Base-by-base conservation (phyloP, 2,329 filamentous ascomycete genomes). In the Epichloe brachyelytri region DNA sequence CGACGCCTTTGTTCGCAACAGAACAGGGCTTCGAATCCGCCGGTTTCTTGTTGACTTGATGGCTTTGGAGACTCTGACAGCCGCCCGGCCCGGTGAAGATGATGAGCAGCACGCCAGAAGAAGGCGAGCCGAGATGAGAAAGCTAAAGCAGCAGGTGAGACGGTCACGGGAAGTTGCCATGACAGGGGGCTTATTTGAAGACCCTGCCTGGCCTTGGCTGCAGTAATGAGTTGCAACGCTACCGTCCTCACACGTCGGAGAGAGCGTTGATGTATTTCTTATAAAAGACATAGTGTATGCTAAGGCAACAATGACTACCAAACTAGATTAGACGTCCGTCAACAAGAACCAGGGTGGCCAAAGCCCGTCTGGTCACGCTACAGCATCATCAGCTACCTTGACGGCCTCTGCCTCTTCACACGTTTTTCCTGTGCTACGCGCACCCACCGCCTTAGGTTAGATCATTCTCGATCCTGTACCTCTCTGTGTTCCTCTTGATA, bases 41-140 rank as follows among this genome's bases (percentile, higher is more conserved):
- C 71, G 71, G 6, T 78, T 81, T 54, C 60, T 82, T 15, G 75
- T 75, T 4, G 76, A 79, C 56, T 58, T 81, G 38, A 74, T 70
- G 57, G 68, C 68, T 1, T 70, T 80, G 43, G 76, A 79, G 51
- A 66, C 66, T 12, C 56, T 79, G 40, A 65, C 65, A 2, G 63
- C 66, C 14, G 58, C 63, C 14, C 54, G 58, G 0, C 49, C 58
- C 7, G 56, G 41, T 5, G 61, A 63, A 33, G 56, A 56, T 8
- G 56, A 54, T 43, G 55, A 59, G 20, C 57, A 63, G 43, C 59
- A 61, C 17, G 60, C 58, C 5, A 60, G 57, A 43, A 58, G 57
- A 49, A 62, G 63, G 52, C 58, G 59, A 46, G 57, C 58, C 6
- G 65, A 68, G 45, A 63, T 67, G 54, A 65, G 60, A 46, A 63